Evolutionary conservation across 768 basidiomycete genomes (phyloP).

Genomic region (Collybia sp.): DNA sequence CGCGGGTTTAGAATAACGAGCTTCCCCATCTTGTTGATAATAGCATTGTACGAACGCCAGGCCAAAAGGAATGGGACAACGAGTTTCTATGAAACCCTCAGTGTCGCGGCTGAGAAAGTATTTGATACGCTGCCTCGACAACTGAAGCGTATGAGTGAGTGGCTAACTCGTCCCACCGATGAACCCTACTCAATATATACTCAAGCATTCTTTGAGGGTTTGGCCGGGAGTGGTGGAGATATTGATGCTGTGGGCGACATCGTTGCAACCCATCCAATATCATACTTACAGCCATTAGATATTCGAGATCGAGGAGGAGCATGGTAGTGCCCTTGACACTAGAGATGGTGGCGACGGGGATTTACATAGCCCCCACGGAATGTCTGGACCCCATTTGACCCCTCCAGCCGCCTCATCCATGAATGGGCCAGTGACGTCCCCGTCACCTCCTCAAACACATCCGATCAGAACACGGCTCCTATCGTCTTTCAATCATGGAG

Average conservation of each 20-base stretch:
- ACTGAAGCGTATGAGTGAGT: conserved; percentile 69
- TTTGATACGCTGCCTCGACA: conserved; percentile 74
- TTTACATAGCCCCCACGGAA: conserved; percentile 3
- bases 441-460: conserved; percentile 8
- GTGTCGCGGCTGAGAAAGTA: conserved; percentile 60
- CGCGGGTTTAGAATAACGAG: conserved; percentile 55
- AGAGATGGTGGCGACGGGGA: conserved; percentile 26
- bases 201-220: conserved; percentile 73
- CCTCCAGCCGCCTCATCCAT: conserved; percentile 4
- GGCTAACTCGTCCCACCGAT: not conserved
- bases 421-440: not conserved
- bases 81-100: conserved; percentile 70
- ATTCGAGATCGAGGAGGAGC: conserved; percentile 74
- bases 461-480: conserved; percentile 32
- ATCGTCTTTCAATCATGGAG: conserved; percentile 35
- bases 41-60: conserved; percentile 86
- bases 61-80: conserved; percentile 61
- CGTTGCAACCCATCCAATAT: no score
- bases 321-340: conserved; percentile 54
- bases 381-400: conserved; percentile 11
- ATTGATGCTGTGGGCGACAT: conserved; percentile 60
- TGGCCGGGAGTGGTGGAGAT: conserved; percentile 67
- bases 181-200: not conserved
- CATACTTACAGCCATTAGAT: conserved; percentile 36
- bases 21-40: conserved; percentile 76